Evolutionary conservation across 1,139 yeast species (phyloP), one percentile per base, ranked within the genome.

Genomic region (Zygoascus hellenicus): DNA sequence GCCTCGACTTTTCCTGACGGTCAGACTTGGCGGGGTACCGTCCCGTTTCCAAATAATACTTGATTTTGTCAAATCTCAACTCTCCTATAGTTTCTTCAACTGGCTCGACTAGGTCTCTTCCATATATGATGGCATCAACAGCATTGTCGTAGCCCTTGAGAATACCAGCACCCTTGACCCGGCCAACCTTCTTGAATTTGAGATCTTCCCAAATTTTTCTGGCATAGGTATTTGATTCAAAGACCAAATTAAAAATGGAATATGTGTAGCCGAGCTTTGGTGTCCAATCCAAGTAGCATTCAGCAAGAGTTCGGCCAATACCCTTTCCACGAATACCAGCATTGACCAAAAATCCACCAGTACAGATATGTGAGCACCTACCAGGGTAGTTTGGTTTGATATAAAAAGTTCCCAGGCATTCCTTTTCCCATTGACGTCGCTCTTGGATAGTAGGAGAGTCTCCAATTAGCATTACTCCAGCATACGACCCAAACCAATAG

Each of bases 301-400:
- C 95, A 9, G 88, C 82, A 53, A 92, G 65, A 0, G 94, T 84
- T 50, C 81, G 72, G 3, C 98, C 98, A 38, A 92, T 85, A 3
- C 97, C 96, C 61, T 83, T 84, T n/a, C 94, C 92, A 56, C 98
- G 69, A 54, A 86, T 86, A 52, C 95, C 95, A 1, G 95, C 94
- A 64, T 89, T 88, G 2, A 92, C 97, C 46, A 92, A 69, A 56
- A 92, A 86, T 30, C 83, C 84, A 2, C 88, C 95, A 0, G 95
- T 87, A 58, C 96, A 89, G n/a, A 92, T 83, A 64, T 90, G 97
- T 0, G 95, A 80, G 43, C 95, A 83, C 43, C 97, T 71, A 1
- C 97, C 97, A 0, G 97, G 96, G 60, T 83, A 92, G 59, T 88
- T 86, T 4, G 97, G 95, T 56, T 85, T 85, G 51, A 90, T 74